These are phyloP conservation scores for Peronosclerospora sorghi DNA, from an alignment of 352 stramenopile species.

Conservation along the genomic window DNA sequence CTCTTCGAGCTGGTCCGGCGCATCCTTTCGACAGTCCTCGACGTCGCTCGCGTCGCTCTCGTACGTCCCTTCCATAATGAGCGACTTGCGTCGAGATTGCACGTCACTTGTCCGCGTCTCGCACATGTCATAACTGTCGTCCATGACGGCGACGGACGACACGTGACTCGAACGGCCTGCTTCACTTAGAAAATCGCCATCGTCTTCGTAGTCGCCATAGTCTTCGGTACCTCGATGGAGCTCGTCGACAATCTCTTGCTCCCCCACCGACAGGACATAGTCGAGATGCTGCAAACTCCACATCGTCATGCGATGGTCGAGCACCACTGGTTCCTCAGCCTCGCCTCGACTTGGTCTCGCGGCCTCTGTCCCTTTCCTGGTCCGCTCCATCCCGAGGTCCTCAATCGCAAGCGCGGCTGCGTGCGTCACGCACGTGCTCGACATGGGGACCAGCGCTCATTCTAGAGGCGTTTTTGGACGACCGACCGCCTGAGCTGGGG, in stretches of 20 bases:
- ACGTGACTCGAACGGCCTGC: too few relatives aligned
- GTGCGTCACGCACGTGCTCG: slow-evolving; percentile 16
- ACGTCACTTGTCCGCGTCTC: too few relatives aligned
- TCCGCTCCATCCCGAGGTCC: slow-evolving; percentile 18
- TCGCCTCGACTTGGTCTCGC: slow-evolving; percentile 2
- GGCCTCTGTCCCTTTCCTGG: slow-evolving; percentile 1
- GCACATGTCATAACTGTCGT: slow-evolving; percentile 22
- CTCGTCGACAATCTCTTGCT: slow-evolving; percentile 19
- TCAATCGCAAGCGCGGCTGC: slow-evolving; percentile 39
- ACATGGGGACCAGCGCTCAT: slow-evolving; percentile 13
- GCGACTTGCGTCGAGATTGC: too few relatives aligned
- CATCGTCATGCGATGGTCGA: slow-evolving; percentile 26
- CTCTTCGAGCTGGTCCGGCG: too few relatives aligned
- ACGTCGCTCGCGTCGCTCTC: slow-evolving; percentile 7
- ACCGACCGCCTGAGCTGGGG: slow-evolving; percentile 8
- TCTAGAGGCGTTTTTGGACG: slow-evolving; percentile 12
- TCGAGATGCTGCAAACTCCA: slow-evolving; percentile 31
- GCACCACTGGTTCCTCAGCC: too few relatives aligned
- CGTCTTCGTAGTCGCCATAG: too few relatives aligned
- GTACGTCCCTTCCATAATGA: slow-evolving; percentile 22
- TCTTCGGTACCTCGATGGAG: slow-evolving; percentile 18
- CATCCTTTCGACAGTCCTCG: background rate
- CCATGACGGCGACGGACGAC: slow-evolving; percentile 51
- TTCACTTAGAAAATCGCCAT: too few relatives aligned
- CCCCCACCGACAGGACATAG: slow-evolving; percentile 28